These are phyloP conservation scores for Trichosporon asahii DNA, from an alignment of 1,284 basidiomycete genomes.

Conservation along the genomic window DNA sequence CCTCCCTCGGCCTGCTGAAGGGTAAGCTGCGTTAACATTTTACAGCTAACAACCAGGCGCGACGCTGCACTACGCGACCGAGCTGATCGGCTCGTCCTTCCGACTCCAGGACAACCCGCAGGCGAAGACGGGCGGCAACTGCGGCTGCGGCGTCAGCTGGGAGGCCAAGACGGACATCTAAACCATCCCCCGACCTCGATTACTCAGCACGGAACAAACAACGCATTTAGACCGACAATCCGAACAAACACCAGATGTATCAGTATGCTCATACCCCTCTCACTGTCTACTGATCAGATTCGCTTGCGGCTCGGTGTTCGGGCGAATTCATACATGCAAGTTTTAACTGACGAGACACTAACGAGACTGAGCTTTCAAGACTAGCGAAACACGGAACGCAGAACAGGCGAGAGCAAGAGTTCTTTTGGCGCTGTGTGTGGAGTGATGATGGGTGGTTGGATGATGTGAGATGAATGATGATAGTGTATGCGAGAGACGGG, in stretches of 20 bases:
- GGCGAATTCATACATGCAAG: constrained; percentile 6
- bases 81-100: constrained; percentile 59
- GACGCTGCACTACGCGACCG: constrained; percentile 60
- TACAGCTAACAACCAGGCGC: constrained; percentile 43
- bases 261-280: not conserved
- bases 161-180: constrained; percentile 36
- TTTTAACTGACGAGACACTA: not conserved
- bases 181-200: not conserved
- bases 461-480: not conserved
- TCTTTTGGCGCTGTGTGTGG: not conserved
- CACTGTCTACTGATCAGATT: not conserved
- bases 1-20: constrained; percentile 48
- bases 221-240: not conserved
- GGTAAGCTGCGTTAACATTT: no score
- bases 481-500: not conserved
- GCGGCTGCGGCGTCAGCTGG: constrained; percentile 59
- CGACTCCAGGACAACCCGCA: constrained; percentile 56
- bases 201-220: not conserved
- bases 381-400: not conserved
- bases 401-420: not conserved
- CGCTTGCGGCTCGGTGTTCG: not conserved
- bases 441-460: not conserved
- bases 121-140: constrained; percentile 56
- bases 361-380: constrained; percentile 8
- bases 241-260: constrained; percentile 1